phyloP scores from a whole-genome alignment of 352 stramenopile genomes.

The Lagenidium giganteum region DNA sequence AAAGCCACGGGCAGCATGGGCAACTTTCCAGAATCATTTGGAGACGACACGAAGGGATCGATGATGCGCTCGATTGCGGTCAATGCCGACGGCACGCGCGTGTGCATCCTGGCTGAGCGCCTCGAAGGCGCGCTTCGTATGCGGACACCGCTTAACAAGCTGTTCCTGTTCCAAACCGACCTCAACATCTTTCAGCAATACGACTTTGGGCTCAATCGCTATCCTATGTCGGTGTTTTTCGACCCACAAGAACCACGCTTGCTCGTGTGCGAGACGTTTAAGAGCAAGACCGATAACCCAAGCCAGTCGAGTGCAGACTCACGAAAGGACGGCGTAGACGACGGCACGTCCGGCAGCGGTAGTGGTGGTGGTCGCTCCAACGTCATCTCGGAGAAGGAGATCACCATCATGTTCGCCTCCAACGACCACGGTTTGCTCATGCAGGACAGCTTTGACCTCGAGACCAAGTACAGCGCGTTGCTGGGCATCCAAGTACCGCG shows the following conservation, averaged over 20 bases:
- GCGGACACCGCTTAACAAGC: slow-evolving; percentile 75
- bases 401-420: slow-evolving; percentile 90
- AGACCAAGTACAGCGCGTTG: slow-evolving; percentile 73
- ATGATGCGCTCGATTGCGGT: slow-evolving; percentile 69
- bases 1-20: slow-evolving; percentile 86
- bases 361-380: slow-evolving; percentile 10
- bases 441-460: slow-evolving; percentile 88
- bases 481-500: slow-evolving; percentile 83
- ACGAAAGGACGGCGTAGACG: slow-evolving; percentile 15
- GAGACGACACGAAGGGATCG: slow-evolving; percentile 43
- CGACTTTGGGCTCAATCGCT: slow-evolving; percentile 77
- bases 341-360: too few relatives aligned
- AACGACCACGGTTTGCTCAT: slow-evolving; percentile 89
- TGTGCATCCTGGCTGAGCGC: slow-evolving; percentile 84
- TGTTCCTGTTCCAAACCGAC: slow-evolving; percentile 90
- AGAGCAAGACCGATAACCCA: slow-evolving; percentile 28
- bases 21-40: slow-evolving; percentile 54
- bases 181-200: slow-evolving; percentile 88
- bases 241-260: slow-evolving; percentile 86
- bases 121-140: slow-evolving; percentile 77
- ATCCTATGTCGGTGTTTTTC: slow-evolving; percentile 85
- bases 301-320: slow-evolving; percentile 8
- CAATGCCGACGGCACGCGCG: slow-evolving; percentile 87
- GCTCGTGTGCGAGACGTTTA: slow-evolving; percentile 80
- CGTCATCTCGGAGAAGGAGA: slow-evolving; percentile 69